phyloP scores from a whole-genome alignment of 1,139 yeast genomes.

The Suhomyces anneliseae region DNA sequence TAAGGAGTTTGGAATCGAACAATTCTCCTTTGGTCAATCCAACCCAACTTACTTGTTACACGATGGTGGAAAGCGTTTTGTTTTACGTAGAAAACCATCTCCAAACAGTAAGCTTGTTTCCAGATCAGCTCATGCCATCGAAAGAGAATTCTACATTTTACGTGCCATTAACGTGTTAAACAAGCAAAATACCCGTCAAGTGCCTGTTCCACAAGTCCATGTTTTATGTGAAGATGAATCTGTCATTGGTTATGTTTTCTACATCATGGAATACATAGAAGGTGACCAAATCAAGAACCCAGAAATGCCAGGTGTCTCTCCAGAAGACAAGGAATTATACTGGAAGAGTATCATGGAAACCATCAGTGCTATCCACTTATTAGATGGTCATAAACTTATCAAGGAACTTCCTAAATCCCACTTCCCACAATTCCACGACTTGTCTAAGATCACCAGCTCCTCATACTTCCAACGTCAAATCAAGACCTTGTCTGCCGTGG shows the following conservation, averaged over 20 bases:
- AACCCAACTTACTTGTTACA: slow-evolving; percentile 61
- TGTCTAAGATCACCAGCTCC: slow-evolving; percentile 22
- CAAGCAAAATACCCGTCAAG: slow-evolving; percentile 24
- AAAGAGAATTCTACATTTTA: slow-evolving; percentile 59
- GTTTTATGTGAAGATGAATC: slow-evolving; percentile 54
- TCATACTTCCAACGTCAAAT: slow-evolving; percentile 59
- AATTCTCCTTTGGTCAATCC: slow-evolving; percentile 66
- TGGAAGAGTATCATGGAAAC: slow-evolving; percentile 58
- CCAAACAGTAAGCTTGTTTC: slow-evolving; percentile 54
- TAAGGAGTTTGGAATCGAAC: slow-evolving; percentile 30
- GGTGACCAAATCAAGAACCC: slow-evolving; percentile 65
- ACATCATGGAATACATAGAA: slow-evolving; percentile 59
- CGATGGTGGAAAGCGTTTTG: slow-evolving; percentile 47
- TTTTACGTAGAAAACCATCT: slow-evolving; percentile 62
- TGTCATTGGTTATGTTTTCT: slow-evolving; percentile 52
- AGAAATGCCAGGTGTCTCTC: slow-evolving; percentile 39
- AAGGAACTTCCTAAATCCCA: slow-evolving; percentile 44
- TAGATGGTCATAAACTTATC: slow-evolving; percentile 49
- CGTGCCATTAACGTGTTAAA: slow-evolving; percentile 45
- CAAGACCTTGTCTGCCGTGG: slow-evolving; percentile 48
- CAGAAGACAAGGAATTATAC: slow-evolving; percentile 24
- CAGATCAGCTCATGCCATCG: slow-evolving; percentile 65
- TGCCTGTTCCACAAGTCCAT: slow-evolving; percentile 52
- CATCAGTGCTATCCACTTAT: slow-evolving; percentile 51
- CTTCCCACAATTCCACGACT: slow-evolving; percentile 46